These are phyloP conservation scores for Naganishia kalamii DNA, from an alignment of 768 basidiomycete genomes.

Conservation along the genomic window DNA sequence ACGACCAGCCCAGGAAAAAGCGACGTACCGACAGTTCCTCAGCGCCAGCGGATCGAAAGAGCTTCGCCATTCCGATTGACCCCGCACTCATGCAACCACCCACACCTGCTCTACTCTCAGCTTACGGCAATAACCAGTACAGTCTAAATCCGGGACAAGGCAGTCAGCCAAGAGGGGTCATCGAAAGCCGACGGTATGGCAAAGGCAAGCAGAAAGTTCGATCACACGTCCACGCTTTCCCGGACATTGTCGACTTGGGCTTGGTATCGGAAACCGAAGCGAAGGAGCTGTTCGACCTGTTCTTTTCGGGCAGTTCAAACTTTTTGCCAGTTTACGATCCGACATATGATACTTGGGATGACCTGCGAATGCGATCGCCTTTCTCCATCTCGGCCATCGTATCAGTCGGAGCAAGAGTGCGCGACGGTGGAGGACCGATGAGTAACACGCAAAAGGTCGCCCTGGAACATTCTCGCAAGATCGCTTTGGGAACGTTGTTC, in stretches of 20 bases:
- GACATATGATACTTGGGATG: constrained; percentile 74
- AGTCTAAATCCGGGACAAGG: neutral
- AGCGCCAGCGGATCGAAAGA: constrained; percentile 23
- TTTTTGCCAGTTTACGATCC: constrained; percentile 84
- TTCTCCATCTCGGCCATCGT: constrained; percentile 90
- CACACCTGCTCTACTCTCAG: neutral
- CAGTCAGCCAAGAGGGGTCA: neutral
- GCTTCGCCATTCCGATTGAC: constrained; percentile 15
- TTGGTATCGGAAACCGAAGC: constrained; percentile 76
- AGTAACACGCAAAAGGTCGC: constrained; percentile 69
- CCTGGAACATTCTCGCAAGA: constrained; percentile 75
- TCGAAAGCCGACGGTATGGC: constrained; percentile 19
- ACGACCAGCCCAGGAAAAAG: constrained; percentile 25
- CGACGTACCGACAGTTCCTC: constrained; percentile 27
- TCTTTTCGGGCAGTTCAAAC: constrained; percentile 81
- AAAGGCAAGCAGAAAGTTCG: constrained; percentile 26
- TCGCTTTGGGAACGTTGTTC: constrained; percentile 76
- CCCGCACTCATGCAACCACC: constrained; percentile 15
- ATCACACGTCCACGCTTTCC: constrained; percentile 56
- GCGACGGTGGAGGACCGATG: constrained; percentile 75
- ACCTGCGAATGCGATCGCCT: constrained; percentile 78
- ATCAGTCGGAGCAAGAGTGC: constrained; percentile 83
- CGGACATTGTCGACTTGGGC: constrained; percentile 80
- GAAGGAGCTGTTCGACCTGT: constrained; percentile 80
- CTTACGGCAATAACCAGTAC: neutral